These are phyloP conservation scores for Aspergillus sclerotiicarbonarius DNA, from an alignment of 495 filamentous ascomycete genomes.

Conservation along the genomic window DNA sequence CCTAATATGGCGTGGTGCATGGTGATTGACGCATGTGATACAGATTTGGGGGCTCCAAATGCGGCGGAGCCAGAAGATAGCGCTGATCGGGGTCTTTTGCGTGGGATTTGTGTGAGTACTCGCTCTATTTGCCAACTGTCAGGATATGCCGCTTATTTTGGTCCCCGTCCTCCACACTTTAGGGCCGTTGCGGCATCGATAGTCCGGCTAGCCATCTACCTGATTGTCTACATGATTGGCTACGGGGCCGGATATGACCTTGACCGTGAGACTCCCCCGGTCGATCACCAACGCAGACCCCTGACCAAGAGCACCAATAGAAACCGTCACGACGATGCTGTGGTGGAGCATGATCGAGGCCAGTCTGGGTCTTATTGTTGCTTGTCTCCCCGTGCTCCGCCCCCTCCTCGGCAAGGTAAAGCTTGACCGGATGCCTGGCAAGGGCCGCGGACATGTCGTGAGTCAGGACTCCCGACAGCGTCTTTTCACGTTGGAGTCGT, in stretches of 20 bases:
- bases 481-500: background rate
- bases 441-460: background rate
- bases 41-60: background rate
- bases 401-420: background rate
- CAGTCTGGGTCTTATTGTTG: background rate
- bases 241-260: background rate
- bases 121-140: too few species aligned
- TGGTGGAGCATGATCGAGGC: conserved; percentile 1
- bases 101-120: background rate
- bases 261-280: background rate
- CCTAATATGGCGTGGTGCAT: background rate
- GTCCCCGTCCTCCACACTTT: background rate
- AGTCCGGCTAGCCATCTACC: background rate
- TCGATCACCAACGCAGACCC: background rate
- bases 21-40: background rate
- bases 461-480: background rate
- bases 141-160: too few species aligned
- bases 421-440: background rate
- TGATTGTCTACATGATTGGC: background rate
- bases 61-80: background rate
- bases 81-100: background rate
- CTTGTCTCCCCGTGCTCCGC: background rate
- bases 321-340: background rate
- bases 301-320: background rate
- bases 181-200: background rate